Evolutionary conservation across 1,139 yeast genomes (phyloP), one percentile per base, ranked within the genome.

Genomic region (Sugiyamaella neomexicana): DNA sequence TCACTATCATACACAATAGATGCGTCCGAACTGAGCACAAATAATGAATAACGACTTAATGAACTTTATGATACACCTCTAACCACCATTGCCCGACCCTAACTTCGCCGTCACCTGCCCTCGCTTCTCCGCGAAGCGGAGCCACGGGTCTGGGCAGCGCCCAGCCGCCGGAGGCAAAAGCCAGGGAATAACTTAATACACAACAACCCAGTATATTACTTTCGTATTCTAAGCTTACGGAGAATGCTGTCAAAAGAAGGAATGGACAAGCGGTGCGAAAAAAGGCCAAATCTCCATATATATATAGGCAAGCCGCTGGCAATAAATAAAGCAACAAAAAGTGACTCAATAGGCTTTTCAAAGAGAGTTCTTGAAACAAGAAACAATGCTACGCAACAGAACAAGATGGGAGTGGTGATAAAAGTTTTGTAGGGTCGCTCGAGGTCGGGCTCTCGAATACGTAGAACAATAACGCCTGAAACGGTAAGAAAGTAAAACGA

Each of bases 401-500:
- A 74, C 34, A 69, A 17, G 10, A 74, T 59, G 1, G 77, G 77
- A 2, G 75, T 72, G 10, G 65, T 56, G 17, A 72, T 65, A 62
- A 66, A 72, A 0, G 73, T 69, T 53, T 66, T 67, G 61, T 71
- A 74, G 0, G 77, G 76, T 29, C 77, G 58, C 9, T 64, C 68
- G 12, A 74, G 62, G 1, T 62, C 58, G 0, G 76, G 76, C 52
- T 72, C 72, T 10, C 60, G 59, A 46, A 66, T 62, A 29, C 77
- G 61, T 46, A 74, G 58, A n/a, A 68, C 63, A 50, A 74, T 62
- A 17, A 74, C 70, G 1, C 77, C 77, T 8, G 70, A 59, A 2
- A 74, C 76, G 0, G 76, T 68, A 47, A 68, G 53, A 44, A 72
- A 67, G 61, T 72, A 74, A 48, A 74, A 74, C n/a, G 70, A 58